Evolutionary conservation across 371 early-diverging fungal genomes (phyloP).

Genomic region (Saksenaea oblongispora): DNA sequence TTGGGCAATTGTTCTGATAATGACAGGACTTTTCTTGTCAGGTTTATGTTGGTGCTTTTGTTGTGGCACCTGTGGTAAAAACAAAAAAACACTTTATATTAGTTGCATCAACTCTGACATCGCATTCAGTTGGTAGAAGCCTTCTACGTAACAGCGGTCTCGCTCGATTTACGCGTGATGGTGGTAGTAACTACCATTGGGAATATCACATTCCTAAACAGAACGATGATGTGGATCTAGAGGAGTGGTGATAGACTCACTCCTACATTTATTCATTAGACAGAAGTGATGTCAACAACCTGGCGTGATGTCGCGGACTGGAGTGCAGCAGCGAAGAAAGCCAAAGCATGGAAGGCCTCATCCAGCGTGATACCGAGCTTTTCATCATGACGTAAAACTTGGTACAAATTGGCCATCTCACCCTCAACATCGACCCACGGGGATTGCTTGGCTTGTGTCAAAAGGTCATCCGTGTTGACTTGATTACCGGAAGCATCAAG

Average conservation of each 20-base stretch:
- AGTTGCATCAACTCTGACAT: background rate
- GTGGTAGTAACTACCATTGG: background rate
- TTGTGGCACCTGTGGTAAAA: conserved; percentile 49
- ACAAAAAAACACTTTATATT: background rate
- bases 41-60: conserved; percentile 51
- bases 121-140: conserved; percentile 12
- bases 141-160: conserved; percentile 5
- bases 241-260: conserved; percentile 2
- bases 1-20: conserved; percentile 25
- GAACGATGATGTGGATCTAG: background rate
- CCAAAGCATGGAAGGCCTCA: conserved; percentile 49
- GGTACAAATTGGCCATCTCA: conserved; percentile 38
- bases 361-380: conserved; percentile 33
- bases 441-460: conserved; percentile 13
- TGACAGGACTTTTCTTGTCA: conserved; percentile 27
- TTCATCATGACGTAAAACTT: conserved; percentile 28
- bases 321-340: conserved; percentile 44
- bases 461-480: conserved; percentile 6
- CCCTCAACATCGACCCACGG: conserved; percentile 46
- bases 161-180: background rate
- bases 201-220: conserved; percentile 10
- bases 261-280: background rate
- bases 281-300: conserved; percentile 19
- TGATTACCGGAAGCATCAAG: conserved; percentile 28
- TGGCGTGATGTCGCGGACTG: conserved; percentile 39